Conservation (phyloP, 2,329 filamentous ascomycete genomes). For the Colletotrichum spaethianum region DNA sequence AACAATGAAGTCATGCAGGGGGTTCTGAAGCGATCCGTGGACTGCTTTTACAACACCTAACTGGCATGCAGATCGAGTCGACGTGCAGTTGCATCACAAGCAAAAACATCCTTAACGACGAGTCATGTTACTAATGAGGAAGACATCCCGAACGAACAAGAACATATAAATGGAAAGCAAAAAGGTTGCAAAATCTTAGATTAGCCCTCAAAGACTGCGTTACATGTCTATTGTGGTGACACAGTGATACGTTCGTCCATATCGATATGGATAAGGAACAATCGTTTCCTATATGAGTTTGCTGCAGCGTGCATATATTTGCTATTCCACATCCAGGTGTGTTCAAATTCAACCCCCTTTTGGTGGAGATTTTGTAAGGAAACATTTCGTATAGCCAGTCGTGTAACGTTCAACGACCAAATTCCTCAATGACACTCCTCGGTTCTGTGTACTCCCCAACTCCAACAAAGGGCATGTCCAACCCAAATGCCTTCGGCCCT, state of each 20-base stretch:
- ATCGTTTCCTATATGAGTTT: too few relatives aligned
- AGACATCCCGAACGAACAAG: too few relatives aligned
- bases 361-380: too few relatives aligned
- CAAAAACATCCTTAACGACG: background rate
- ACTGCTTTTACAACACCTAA: background rate
- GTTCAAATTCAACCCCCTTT: background rate
- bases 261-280: background rate
- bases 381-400: background rate
- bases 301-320: background rate
- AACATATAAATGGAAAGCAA: background rate
- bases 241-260: background rate
- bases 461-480: slow-evolving; percentile 46
- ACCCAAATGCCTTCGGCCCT: slow-evolving; percentile 52
- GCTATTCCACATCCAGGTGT: background rate
- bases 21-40: background rate
- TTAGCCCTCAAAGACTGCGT: background rate
- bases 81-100: background rate
- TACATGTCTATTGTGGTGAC: too few relatives aligned
- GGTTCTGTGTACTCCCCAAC: slow-evolving; percentile 23
- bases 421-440: slow-evolving; percentile 27
- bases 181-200: background rate
- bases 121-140: background rate
- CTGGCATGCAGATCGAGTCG: background rate
- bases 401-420: background rate
- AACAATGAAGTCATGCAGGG: background rate